Evolutionary conservation across 345 rosid genomes (phyloP).

Genomic region (Cardamine chenopodiifolia): DNA sequence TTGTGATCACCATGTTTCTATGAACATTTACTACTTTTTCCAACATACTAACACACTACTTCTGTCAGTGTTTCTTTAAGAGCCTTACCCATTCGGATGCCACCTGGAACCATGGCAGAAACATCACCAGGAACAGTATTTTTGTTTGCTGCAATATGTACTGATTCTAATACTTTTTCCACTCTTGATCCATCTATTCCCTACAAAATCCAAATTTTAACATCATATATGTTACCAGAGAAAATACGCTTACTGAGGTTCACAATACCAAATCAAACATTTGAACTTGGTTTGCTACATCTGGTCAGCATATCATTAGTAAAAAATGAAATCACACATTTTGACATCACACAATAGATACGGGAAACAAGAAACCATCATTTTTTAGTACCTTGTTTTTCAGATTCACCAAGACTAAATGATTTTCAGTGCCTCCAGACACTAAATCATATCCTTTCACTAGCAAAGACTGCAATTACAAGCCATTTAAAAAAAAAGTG

Average conservation of each 20-base stretch:
- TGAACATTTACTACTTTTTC: not conserved
- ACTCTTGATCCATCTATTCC: conserved; percentile 96
- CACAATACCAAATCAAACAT: not conserved
- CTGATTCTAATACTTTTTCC: conserved; percentile 85
- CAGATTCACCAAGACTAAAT: conserved; percentile 86
- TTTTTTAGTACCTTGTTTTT: conserved; percentile 63
- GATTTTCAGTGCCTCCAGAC: conserved; percentile 97
- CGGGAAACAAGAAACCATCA: not conserved
- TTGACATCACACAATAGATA: not conserved
- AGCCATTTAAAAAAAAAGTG: conserved; percentile 23
- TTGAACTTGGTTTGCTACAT: not conserved
- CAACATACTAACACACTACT: not conserved
- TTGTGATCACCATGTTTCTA: not conserved
- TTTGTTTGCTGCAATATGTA: conserved; percentile 92
- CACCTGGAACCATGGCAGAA: conserved; percentile 98
- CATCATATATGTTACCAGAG: not conserved
- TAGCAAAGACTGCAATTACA: conserved; percentile 64
- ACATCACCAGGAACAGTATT: conserved; percentile 99
- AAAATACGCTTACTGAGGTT: not conserved
- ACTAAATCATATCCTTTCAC: conserved; percentile 83
- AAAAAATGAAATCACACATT: not conserved
- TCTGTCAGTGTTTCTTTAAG: not conserved
- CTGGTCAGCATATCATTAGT: not conserved
- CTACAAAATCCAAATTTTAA: conserved; percentile 45
- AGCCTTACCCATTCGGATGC: conserved; percentile 87